Evolutionary conservation across 768 basidiomycete species (phyloP).

Genomic region (Boletus barrowsii): DNA sequence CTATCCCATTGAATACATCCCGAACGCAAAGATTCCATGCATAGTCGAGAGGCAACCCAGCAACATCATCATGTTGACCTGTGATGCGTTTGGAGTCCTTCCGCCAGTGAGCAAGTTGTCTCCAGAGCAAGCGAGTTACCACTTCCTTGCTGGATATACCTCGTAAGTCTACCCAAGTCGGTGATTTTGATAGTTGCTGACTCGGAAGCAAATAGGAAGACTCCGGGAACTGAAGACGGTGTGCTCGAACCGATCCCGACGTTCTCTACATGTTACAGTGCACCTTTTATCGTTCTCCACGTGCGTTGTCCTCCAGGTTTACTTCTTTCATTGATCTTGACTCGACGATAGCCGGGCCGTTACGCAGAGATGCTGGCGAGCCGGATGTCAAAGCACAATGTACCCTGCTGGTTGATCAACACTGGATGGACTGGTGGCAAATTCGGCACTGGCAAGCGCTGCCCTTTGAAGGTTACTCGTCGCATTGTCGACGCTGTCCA

Average conservation of each 20-base stretch:
- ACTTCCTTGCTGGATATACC: constrained; percentile 96
- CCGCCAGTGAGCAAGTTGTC: constrained; percentile 93
- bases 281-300: constrained; percentile 99
- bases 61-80: constrained; percentile 96
- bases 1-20: constrained; percentile 97
- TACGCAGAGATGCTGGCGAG: constrained; percentile 98
- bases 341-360: constrained; percentile 64
- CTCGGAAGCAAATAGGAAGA: constrained; percentile 59
- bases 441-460: constrained; percentile 90
- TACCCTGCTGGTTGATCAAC: constrained; percentile 98
- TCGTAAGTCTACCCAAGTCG: constrained; percentile 49
- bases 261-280: constrained; percentile 98
- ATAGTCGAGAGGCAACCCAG: constrained; percentile 80
- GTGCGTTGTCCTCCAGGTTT: constrained; percentile 36
- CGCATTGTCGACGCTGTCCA: constrained; percentile 97
- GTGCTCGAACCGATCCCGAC: constrained; percentile 98
- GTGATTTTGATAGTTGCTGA: background rate
- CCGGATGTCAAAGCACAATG: constrained; percentile 84
- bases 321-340: constrained; percentile 2
- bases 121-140: constrained; percentile 94
- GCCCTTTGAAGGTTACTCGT: constrained; percentile 94
- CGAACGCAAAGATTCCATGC: constrained; percentile 94
- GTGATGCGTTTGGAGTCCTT: constrained; percentile 97
- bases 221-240: constrained; percentile 98
- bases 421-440: constrained; percentile 96